These are phyloP conservation scores for Stephanodiscus triporus DNA, from an alignment of 108 stramenopile genomes.

Conservation along the genomic window DNA sequence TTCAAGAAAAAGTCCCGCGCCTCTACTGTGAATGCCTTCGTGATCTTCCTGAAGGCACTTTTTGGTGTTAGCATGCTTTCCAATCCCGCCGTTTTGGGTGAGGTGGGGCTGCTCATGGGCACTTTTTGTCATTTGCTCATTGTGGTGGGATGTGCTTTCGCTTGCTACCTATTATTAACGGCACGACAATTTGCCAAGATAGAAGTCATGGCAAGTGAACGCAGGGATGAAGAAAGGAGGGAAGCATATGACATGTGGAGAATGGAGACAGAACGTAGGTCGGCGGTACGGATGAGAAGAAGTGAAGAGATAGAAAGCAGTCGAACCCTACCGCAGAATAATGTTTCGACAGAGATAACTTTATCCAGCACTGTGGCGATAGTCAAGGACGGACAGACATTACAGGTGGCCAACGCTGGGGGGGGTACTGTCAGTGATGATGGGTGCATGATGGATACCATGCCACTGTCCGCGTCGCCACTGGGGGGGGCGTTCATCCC, in stretches of 20 bases:
- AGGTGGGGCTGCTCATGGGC: slow-evolving; percentile 49
- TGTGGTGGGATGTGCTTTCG: slow-evolving; percentile 47
- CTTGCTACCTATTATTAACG: slow-evolving; percentile 47
- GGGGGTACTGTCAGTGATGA: not conserved
- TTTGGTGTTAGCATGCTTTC: slow-evolving; percentile 54
- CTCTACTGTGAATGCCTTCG: slow-evolving; percentile 50
- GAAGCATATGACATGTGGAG: slow-evolving; percentile 19
- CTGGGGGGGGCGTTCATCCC: too few species aligned
- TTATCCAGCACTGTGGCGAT: slow-evolving; percentile 4
- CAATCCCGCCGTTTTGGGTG: slow-evolving; percentile 49
- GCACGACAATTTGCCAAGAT: slow-evolving; percentile 43
- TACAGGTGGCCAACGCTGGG: not conserved
- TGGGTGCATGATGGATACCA: not conserved
- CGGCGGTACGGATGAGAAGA: not conserved
- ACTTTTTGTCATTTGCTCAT: slow-evolving; percentile 52
- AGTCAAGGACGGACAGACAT: slow-evolving; percentile 1
- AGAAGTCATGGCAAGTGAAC: slow-evolving; percentile 25
- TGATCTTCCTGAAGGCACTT: slow-evolving; percentile 50
- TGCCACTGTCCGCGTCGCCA: not conserved
- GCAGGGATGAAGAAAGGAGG: slow-evolving; percentile 14
- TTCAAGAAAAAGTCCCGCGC: slow-evolving; percentile 34
- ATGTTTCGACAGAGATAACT: not conserved
- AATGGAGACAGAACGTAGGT: slow-evolving; percentile 1
- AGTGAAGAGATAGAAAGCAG: slow-evolving; percentile 1
- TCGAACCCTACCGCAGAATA: slow-evolving; percentile 1